phyloP scores from a whole-genome alignment of 108 stramenopile species.

The Aureococcus anophagefferens region DNA sequence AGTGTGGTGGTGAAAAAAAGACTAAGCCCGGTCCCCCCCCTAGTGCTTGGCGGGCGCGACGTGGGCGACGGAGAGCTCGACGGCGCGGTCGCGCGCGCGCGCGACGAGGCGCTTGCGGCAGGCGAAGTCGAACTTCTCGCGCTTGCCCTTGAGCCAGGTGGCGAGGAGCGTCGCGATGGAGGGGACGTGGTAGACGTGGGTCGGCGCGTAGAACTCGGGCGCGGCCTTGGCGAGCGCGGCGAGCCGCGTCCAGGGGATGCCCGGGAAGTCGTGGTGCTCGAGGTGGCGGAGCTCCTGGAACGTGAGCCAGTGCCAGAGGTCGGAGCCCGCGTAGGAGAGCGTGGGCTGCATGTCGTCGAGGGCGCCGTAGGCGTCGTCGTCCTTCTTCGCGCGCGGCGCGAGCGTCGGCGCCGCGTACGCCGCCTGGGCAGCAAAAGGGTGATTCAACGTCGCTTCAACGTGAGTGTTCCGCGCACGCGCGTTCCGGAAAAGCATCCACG shows the following conservation, averaged over 20 bases:
- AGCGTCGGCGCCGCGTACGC: too few species aligned
- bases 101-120: neutral
- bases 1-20: too few species aligned
- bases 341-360: slow-evolving; percentile 2
- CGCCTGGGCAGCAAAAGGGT: too few species aligned
- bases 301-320: slow-evolving; percentile 10
- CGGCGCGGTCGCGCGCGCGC: neutral
- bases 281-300: slow-evolving; percentile 26
- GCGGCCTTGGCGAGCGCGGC: slow-evolving; percentile 19
- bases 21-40: too few species aligned
- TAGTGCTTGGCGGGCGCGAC: too few species aligned
- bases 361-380: too few species aligned
- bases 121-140: neutral
- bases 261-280: slow-evolving; percentile 49
- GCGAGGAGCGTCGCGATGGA: neutral
- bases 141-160: neutral
- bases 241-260: slow-evolving; percentile 26
- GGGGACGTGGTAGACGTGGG: neutral
- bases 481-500: too few species aligned
- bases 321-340: slow-evolving; percentile 3
- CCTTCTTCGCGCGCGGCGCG: too few species aligned
- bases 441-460: too few species aligned
- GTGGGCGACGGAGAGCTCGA: too few species aligned
- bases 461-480: too few species aligned
- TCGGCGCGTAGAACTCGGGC: slow-evolving; percentile 32